Evolutionary conservation across 73 alveolate genomes (phyloP), one percentile per base, ranked within the genome.

Genomic region (Durusdinium trenchii): DNA sequence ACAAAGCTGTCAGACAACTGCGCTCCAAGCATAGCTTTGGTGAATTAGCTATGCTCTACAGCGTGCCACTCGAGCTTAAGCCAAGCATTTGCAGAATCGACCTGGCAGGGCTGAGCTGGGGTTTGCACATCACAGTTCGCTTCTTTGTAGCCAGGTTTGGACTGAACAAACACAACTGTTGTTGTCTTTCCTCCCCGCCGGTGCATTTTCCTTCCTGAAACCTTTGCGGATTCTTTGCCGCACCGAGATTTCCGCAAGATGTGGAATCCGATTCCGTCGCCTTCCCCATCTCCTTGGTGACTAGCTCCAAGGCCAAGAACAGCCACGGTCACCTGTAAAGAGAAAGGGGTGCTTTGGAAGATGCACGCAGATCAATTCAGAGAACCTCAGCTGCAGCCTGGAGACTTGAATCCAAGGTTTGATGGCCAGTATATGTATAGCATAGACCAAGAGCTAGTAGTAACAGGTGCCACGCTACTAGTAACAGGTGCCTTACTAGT

Each of bases 271-370:
- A n/a, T n/a, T n/a, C n/a, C n/a, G n/a, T n/a, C n/a, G n/a, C n/a
- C n/a, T n/a, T n/a, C n/a, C n/a, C n/a, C n/a, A n/a, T n/a, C n/a
- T n/a, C n/a, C n/a, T n/a, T n/a, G n/a, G n/a, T n/a, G n/a, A n/a
- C n/a, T 2, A 28, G 10, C 12, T 30, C 84, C 76, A 3, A 91
- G 97, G 97, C 97, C 97, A 0, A 30, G 97, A 91, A 91, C 97
- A n/a, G 97, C 97, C 87, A 91, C 97, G 38, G 97, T 91, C 78
- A 91, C 87, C 75, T 91, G 78, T 87, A 91, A 91, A 47, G 97
- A 91, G 97, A 91, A 91, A 20, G 97, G 97, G 42, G 60, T 91
- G n/a, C 87, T 91, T 6, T 91, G 97, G 97, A 91, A 91, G 75
- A 91, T 91, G 97, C 89, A 91, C 43, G 97, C 97, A 38, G 97